These are phyloP conservation scores for Takashimella tepidaria DNA, from an alignment of 1,284 basidiomycete species.

Conservation along the genomic window DNA sequence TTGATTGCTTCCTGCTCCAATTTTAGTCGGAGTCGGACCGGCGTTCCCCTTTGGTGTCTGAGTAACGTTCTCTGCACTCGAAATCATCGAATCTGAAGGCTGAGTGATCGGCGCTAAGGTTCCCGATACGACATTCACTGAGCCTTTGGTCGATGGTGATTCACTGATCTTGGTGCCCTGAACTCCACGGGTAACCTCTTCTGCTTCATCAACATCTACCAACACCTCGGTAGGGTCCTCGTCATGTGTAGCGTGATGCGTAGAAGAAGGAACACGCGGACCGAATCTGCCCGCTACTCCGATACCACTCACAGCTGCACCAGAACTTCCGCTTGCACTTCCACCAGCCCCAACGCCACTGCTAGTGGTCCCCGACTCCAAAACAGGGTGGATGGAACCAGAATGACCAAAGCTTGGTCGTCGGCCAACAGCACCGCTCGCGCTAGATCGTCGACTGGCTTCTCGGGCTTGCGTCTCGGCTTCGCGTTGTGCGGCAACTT, in stretches of 20 bases:
- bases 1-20: neutral
- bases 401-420: neutral
- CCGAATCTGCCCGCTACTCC: neutral
- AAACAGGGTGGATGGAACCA: too few relatives aligned
- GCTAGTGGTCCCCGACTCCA: neutral
- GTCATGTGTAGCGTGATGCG: neutral
- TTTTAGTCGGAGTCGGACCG: neutral
- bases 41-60: neutral
- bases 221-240: neutral
- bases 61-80: neutral
- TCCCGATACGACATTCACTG: too few relatives aligned
- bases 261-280: neutral
- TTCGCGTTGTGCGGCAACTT: constrained; percentile 19
- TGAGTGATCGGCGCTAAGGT: too few relatives aligned
- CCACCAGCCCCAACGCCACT: neutral
- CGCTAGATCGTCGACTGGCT: constrained; percentile 4
- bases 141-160: too few relatives aligned
- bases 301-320: neutral
- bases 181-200: too few relatives aligned
- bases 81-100: too few relatives aligned
- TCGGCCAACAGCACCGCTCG: neutral
- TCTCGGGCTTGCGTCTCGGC: constrained; percentile 9
- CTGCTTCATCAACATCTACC: neutral
- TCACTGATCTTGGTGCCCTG: too few relatives aligned
- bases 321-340: neutral